Evolutionary conservation across 495 filamentous ascomycete genomes (phyloP), one percentile per base, ranked within the genome.

Genomic region (Talaromyces liani): DNA sequence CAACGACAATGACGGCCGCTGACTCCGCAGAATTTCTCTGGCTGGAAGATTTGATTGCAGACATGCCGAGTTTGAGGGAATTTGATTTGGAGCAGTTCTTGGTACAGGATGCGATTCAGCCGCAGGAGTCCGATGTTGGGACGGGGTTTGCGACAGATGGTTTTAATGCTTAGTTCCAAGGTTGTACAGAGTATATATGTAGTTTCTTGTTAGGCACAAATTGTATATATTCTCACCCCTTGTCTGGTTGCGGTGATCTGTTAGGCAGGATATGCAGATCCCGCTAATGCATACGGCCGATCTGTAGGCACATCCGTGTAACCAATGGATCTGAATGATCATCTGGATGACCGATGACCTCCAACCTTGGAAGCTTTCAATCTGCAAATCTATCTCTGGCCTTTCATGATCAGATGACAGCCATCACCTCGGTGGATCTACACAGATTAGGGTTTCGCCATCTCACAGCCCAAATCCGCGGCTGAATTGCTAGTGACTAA

Each of bases 61-160:
- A 79, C 68, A 78, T 80, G 65, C 77, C 78, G 1, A 74, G 75
- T 65, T 63, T 80, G 29, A 75, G 75, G 64, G 73, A 79, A 25
- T 78, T 79, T 65, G 78, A 80, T 70, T 64, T 80, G 61, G 77
- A 78, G 14, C 67, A 75, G 20, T 77, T 75, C 49, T 47, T 77
- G 10, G 18, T 54, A 22, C 60, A 62, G 45, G 60, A 62, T 33
- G 60, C 60, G 24, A 5, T 29, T 12, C 60, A 62, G 47, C 45
- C 18, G 47, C 60, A 51, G 47, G 27, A 62, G 14, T 0, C 25
- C 22, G 60, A 24, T 10, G 18, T 14, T 45, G 60, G 9, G 12
- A 10, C 5, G 27, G 20, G 60, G 14, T 62, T 24, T 60, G 57
- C 6, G 25, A 20, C 25, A 6, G 25, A 24, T 41, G 14, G 14